Conservation (phyloP, 2,329 filamentous ascomycete genomes). For the Epichloe glyceriae region DNA sequence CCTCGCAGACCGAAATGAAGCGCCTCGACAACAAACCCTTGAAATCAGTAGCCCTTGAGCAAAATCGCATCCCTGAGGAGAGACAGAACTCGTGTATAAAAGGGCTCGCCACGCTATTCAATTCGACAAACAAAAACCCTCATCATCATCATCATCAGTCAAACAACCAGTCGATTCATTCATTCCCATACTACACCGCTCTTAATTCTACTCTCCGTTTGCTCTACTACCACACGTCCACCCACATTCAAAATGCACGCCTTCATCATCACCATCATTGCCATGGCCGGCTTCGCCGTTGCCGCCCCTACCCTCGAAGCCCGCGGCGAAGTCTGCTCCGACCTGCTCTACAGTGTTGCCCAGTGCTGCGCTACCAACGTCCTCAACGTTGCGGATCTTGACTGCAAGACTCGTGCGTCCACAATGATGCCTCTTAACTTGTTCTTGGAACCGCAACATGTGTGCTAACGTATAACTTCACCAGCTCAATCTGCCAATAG, state of each 20-base stretch:
- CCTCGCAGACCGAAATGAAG: neutral
- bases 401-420: constrained; percentile 6
- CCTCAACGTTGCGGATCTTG: constrained; percentile 1
- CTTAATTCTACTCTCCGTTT: neutral
- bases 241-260: constrained; percentile 4
- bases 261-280: neutral
- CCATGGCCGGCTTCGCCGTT: constrained; percentile 2
- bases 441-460: neutral
- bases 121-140: too few relatives aligned
- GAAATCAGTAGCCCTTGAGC: too few relatives aligned
- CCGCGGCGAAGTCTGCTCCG: constrained; percentile 1
- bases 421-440: neutral
- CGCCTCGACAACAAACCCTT: neutral
- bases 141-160: too few relatives aligned
- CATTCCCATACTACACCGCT: too few relatives aligned
- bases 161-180: too few relatives aligned
- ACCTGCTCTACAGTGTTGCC: constrained; percentile 1
- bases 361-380: constrained; percentile 7
- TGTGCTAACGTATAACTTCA: neutral
- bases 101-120: too few relatives aligned
- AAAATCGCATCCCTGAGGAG: too few relatives aligned
- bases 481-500: neutral
- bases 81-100: too few relatives aligned
- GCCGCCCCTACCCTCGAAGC: constrained; percentile 1
- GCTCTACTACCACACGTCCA: neutral